A percentile compares a stretch with the other conserved stretches of the same genome.
Evolutionary conservation across 2,329 filamentous ascomycete genomes (phyloP).

Genomic region (Tolypocladium capitatum): DNA sequence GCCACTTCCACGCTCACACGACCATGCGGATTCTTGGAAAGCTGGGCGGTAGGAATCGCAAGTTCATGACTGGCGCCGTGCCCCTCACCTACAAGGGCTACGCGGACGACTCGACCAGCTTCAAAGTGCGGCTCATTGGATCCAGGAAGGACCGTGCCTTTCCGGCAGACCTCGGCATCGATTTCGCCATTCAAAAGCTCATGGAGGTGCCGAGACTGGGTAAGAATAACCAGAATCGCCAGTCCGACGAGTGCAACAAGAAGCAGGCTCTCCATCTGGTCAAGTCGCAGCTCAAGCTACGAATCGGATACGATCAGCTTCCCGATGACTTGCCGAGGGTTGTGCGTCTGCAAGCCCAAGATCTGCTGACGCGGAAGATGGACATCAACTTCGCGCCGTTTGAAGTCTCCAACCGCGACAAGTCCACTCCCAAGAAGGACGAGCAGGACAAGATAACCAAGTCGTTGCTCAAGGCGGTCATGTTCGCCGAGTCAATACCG

Average conservation of each 20-base stretch:
- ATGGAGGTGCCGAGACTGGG: conserved; percentile 60
- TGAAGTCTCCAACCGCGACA: conserved; percentile 62
- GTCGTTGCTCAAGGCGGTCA: conserved; percentile 76
- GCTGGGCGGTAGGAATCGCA: conserved; percentile 85
- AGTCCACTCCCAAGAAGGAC: conserved; percentile 76
- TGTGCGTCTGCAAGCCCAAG: conserved; percentile 79
- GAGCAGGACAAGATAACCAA: conserved; percentile 72
- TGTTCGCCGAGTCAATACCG: conserved; percentile 71
- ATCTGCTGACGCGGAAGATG: conserved; percentile 60
- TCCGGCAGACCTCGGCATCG: conserved; percentile 72
- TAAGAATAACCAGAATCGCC: conserved; percentile 40
- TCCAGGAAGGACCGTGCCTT: conserved; percentile 83
- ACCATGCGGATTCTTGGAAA: conserved; percentile 97
- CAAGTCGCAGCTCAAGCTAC: conserved; percentile 77
- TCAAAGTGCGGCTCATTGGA: conserved; percentile 79
- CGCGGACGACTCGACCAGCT: conserved; percentile 75
- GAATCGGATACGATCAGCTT: conserved; percentile 74
- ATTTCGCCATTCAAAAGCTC: conserved; percentile 77
- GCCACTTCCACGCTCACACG: conserved; percentile 93
- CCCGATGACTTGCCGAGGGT: conserved; percentile 81
- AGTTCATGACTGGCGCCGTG: conserved; percentile 83
- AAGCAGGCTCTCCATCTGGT: conserved; percentile 82
- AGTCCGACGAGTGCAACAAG: conserved; percentile 75
- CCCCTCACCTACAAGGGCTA: conserved; percentile 73
- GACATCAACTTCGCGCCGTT: conserved; percentile 59